These are phyloP conservation scores for Articulospora tetracladia DNA, from an alignment of 495 filamentous ascomycete genomes.

Conservation along the genomic window DNA sequence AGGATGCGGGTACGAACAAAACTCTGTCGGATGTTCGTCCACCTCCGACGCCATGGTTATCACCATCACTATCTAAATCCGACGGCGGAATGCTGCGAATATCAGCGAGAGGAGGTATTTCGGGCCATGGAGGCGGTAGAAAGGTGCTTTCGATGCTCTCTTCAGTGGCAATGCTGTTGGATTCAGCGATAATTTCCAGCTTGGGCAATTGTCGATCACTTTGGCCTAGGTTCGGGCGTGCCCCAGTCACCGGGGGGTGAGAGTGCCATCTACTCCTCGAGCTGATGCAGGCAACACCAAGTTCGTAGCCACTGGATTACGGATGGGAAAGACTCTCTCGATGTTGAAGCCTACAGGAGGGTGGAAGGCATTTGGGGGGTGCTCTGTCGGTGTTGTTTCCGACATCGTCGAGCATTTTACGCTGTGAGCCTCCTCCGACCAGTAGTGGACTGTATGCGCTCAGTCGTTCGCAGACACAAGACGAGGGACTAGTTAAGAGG, in stretches of 20 bases:
- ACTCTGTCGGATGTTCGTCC: constrained; percentile 5
- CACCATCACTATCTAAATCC: neutral
- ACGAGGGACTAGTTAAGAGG: neutral
- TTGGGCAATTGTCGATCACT: neutral
- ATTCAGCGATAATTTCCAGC: neutral
- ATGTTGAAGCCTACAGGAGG: neutral
- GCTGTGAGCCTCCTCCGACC: neutral
- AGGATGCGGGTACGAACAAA: neutral
- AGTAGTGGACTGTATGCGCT: neutral
- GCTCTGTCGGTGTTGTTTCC: neutral
- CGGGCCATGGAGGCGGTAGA: constrained; percentile 2
- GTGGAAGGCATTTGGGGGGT: neutral
- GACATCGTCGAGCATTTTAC: neutral
- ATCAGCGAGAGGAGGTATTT: neutral
- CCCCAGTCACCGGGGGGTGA: neutral
- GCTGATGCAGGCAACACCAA: neutral
- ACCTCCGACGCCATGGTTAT: neutral
- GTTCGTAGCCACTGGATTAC: neutral
- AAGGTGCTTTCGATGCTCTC: neutral
- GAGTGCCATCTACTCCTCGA: neutral
- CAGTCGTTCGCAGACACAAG: neutral
- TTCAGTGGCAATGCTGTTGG: neutral
- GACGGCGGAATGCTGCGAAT: neutral
- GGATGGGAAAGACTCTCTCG: constrained; percentile 3
- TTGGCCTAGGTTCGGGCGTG: neutral